Evolutionary conservation across 768 basidiomycete species (phyloP).

Genomic region (Steccherinum ochraceum): DNA sequence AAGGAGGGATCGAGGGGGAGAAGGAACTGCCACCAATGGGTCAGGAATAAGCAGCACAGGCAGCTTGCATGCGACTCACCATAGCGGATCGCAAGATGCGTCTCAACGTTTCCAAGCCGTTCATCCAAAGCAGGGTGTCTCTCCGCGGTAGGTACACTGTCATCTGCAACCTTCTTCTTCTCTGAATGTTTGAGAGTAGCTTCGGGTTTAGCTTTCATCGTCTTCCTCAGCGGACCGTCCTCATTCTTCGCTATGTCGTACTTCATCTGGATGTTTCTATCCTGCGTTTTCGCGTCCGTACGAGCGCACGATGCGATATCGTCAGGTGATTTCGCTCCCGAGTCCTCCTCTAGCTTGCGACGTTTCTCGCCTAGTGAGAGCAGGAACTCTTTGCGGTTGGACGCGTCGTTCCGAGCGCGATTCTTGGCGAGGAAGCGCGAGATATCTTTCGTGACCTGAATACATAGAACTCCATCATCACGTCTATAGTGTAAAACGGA

Average conservation of each 20-base stretch:
- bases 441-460: slow-evolving; percentile 59
- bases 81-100: slow-evolving; percentile 68
- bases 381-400: slow-evolving; percentile 74
- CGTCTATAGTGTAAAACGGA: background rate
- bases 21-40: slow-evolving; percentile 46
- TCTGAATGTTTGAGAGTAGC: background rate
- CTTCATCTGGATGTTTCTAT: slow-evolving; percentile 76
- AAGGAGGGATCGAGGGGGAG: slow-evolving; percentile 57
- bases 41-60: background rate
- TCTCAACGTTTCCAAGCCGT: slow-evolving; percentile 60
- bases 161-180: slow-evolving; percentile 8
- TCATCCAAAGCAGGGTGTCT: slow-evolving; percentile 57
- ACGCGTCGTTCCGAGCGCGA: slow-evolving; percentile 65
- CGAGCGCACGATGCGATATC: slow-evolving; percentile 59
- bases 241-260: slow-evolving; percentile 86
- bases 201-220: slow-evolving; percentile 29
- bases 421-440: slow-evolving; percentile 67
- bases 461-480: background rate
- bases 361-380: slow-evolving; percentile 52
- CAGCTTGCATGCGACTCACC: slow-evolving; percentile 32
- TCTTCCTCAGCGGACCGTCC: slow-evolving; percentile 67
- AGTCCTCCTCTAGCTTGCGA: slow-evolving; percentile 30
- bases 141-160: slow-evolving; percentile 31
- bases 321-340: slow-evolving; percentile 13
- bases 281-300: slow-evolving; percentile 60